Conservation (phyloP, 2,329 filamentous ascomycete genomes). For the Exophiala mesophila region DNA sequence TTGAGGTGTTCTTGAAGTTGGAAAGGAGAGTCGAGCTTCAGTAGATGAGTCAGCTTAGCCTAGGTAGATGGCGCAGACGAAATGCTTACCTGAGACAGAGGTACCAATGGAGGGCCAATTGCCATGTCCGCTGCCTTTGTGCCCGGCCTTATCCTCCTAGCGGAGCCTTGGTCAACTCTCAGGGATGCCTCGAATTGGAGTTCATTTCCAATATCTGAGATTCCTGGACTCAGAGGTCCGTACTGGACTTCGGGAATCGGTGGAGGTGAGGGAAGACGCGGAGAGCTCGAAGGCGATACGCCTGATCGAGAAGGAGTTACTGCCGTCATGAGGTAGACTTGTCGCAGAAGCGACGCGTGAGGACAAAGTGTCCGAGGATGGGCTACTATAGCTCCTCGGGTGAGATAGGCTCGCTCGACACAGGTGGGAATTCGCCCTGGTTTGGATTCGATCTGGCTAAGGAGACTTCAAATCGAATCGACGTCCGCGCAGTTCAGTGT, state of each 20-base stretch:
- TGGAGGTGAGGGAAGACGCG: constrained; percentile 88
- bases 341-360: background rate
- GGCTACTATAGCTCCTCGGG: no score
- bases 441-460: no score
- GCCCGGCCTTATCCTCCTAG: constrained; percentile 82
- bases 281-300: constrained; percentile 64
- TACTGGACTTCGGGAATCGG: constrained; percentile 94
- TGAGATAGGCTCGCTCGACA: no score
- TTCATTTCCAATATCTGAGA: constrained; percentile 57
- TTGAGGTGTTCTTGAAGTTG: constrained; percentile 96
- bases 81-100: constrained; percentile 68
- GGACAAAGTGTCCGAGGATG: no score
- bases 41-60: no score
- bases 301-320: constrained; percentile 32
- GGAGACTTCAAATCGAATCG: no score
- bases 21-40: constrained; percentile 95
- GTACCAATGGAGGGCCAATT: constrained; percentile 80
- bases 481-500: no score
- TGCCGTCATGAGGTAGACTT: constrained; percentile 13
- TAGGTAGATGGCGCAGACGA: background rate
- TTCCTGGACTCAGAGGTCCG: constrained; percentile 68
- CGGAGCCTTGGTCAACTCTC: constrained; percentile 65
- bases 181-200: constrained; percentile 50
- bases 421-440: no score
- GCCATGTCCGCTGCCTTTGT: constrained; percentile 92